Conservation (phyloP, 768 basidiomycete species). For the Tulasnella calospora region DNA sequence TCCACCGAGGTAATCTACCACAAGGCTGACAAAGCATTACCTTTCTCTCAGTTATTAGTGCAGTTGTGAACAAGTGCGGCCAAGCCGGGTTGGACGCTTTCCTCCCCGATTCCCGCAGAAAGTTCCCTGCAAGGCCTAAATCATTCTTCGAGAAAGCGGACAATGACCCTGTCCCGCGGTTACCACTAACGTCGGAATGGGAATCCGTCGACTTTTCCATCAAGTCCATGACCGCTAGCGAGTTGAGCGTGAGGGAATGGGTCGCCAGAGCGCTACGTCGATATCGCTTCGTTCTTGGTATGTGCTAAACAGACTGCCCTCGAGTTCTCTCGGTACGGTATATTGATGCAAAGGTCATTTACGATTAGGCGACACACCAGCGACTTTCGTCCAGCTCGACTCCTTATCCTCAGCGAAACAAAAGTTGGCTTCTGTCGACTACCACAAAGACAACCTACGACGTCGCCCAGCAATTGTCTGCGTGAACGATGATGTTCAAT, state of each 20-base stretch:
- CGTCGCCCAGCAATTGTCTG: conserved; percentile 20
- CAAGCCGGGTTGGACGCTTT: conserved; percentile 33
- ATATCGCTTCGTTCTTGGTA: conserved; percentile 28
- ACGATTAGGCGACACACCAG: conserved; percentile 18
- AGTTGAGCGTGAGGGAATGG: conserved; percentile 23
- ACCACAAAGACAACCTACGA: background rate
- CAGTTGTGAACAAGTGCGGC: conserved; percentile 30
- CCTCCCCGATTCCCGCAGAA: conserved; percentile 28
- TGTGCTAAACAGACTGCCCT: background rate
- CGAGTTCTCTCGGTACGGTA: background rate
- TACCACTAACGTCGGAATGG: conserved; percentile 30
- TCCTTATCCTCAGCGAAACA: background rate
- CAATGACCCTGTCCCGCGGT: background rate
- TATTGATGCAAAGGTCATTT: background rate
- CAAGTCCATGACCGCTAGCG: background rate
- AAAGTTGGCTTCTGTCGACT: background rate
- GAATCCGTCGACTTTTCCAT: conserved; percentile 27
- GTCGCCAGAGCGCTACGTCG: conserved; percentile 18
- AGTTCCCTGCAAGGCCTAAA: background rate
- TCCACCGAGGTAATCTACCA: too few relatives aligned
- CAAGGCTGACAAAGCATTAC: background rate
- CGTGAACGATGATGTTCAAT: conserved; percentile 28
- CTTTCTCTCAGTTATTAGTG: conserved; percentile 29
- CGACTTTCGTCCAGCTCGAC: conserved; percentile 20
- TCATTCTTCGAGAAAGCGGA: background rate